These are phyloP conservation scores for Ogataea pignaliae DNA, from an alignment of 805 yeast genomes.

Conservation along the genomic window DNA sequence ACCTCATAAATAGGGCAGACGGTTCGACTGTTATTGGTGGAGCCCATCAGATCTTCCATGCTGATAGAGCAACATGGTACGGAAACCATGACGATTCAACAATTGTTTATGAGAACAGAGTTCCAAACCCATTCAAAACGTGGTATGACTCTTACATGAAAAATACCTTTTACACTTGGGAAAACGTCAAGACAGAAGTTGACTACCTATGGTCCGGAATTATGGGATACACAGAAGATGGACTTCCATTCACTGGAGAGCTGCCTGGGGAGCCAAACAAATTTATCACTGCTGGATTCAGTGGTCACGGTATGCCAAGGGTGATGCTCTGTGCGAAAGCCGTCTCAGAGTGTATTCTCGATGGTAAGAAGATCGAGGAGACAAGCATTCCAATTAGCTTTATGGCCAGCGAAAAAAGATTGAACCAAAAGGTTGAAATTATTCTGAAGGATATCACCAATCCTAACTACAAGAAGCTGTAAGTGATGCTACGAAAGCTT, in stretches of 20 bases:
- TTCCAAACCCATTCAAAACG: too few relatives aligned
- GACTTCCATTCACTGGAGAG: slow-evolving; percentile 41
- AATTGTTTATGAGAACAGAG: too few relatives aligned
- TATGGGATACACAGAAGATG: slow-evolving; percentile 40
- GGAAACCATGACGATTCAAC: too few relatives aligned
- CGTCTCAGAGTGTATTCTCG: slow-evolving; percentile 24
- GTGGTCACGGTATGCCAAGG: slow-evolving; percentile 51
- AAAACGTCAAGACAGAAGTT: slow-evolving; percentile 20
- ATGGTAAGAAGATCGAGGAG: slow-evolving; percentile 1
- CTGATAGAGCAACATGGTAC: too few relatives aligned
- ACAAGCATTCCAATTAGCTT: slow-evolving; percentile 19
- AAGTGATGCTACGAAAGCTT: too few relatives aligned
- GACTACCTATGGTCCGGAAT: slow-evolving; percentile 41
- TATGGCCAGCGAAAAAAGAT: slow-evolving; percentile 17
- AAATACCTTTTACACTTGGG: slow-evolving; percentile 31
- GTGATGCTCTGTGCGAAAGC: slow-evolving; percentile 38
- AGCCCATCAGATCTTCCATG: too few relatives aligned
- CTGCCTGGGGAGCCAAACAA: slow-evolving; percentile 26
- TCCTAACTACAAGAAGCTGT: too few relatives aligned
- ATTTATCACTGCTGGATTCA: slow-evolving; percentile 41
- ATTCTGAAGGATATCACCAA: slow-evolving; percentile 7
- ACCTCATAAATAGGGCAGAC: too few relatives aligned
- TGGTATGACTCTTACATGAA: slow-evolving; percentile 29
- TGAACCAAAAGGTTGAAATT: slow-evolving; percentile 10
- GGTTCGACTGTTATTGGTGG: too few relatives aligned